Evolutionary conservation across 495 filamentous ascomycete species (phyloP), one percentile per base, ranked within the genome.

Genomic region (Neurospora pannonica): DNA sequence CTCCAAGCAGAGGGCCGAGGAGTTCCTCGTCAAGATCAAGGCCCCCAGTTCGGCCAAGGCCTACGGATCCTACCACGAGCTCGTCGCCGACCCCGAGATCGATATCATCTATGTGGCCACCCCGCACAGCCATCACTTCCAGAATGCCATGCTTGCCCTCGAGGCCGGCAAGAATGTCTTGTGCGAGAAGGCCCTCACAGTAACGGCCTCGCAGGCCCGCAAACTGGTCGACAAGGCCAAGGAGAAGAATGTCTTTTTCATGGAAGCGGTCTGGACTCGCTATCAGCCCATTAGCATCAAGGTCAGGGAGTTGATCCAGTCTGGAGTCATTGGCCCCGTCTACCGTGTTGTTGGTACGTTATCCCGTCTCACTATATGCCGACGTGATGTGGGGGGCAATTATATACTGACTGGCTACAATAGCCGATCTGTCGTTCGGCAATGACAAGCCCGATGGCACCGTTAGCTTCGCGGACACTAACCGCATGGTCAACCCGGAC

Each of bases 191-290:
- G 89, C 95, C 0, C 92, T 98, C 78, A 97, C 95, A 0, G 92
- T 95, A 74, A 98, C 93, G 79, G 94, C 94, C 11, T 85, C 89
- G 15, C 94, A 98, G 84, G 86, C 93, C 5, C 89, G 88, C 79
- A 91, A 91, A 74, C 86, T 98, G 19, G 87, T 90, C 71, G 89
- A 93, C 71, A 91, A 88, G 21, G 94, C 96, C 0, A 87, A 84
- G 77, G 85, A 88, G 77, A 97, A 97, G 87, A 89, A 90, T n/a
- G 79, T 97, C 28, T 97, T 98, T 84, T 82, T 98, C 43, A 97
- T 97, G 94, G 95, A 98, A 85, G 95, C 95, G 21, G 93, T 98
- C 15, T 98, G 96, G 95, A 98, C 95, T 46, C 85, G 95, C 31
- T 96, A 92, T 81, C 97, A 97, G 85, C 95, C 95, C 2, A 81